phyloP scores from a whole-genome alignment of 176 grass and related monocot genomes.

The Cocos nucifera region DNA sequence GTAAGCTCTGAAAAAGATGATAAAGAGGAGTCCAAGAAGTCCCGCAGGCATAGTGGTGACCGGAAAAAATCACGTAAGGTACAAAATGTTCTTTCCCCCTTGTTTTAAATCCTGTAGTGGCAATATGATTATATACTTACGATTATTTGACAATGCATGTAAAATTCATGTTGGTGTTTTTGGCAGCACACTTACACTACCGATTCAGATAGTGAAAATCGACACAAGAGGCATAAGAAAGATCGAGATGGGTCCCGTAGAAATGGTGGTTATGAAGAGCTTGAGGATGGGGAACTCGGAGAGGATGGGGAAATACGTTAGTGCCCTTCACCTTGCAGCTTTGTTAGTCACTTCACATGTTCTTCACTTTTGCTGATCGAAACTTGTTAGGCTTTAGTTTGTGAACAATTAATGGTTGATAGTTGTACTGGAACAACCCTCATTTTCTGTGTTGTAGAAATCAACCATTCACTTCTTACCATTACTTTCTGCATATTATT shows the following conservation, averaged over 20 bases:
- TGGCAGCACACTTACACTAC: constrained; percentile 71
- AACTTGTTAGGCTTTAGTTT: no score
- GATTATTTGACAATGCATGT: not conserved
- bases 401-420: no score
- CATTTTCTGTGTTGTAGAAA: no score
- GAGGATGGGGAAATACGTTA: constrained; percentile 85
- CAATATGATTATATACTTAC: no score
- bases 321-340: constrained; percentile 20
- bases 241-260: constrained; percentile 70
- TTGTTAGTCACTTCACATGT: constrained; percentile 23
- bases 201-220: constrained; percentile 75
- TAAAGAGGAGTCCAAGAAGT: constrained; percentile 71
- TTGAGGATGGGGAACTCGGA: constrained; percentile 95
- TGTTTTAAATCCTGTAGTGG: constrained; percentile 2
- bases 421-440: no score
- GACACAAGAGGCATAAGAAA: constrained; percentile 71
- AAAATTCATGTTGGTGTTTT: constrained; percentile 18
- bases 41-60: constrained; percentile 67
- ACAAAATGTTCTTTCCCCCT: constrained; percentile 13
- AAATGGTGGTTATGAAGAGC: constrained; percentile 61
- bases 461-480: no score
- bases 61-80: constrained; percentile 97
- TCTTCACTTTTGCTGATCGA: not conserved
- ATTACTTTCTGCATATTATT: no score
- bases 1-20: constrained; percentile 75